phyloP scores from a whole-genome alignment of 805 yeast genomes.

The Zygosaccharomyces gambellarensis region DNA sequence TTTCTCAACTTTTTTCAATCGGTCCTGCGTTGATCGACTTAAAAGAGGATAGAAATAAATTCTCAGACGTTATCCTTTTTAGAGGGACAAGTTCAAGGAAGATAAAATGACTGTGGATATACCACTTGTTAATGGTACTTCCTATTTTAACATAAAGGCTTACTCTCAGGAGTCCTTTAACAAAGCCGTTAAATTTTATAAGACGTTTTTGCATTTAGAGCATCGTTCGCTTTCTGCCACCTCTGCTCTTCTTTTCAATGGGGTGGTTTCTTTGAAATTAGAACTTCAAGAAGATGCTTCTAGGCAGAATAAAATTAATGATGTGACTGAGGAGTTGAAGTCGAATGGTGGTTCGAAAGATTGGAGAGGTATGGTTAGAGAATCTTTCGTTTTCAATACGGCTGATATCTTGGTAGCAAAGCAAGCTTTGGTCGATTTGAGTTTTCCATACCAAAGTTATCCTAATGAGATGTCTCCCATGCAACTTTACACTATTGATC shows the following conservation, averaged over 20 bases:
- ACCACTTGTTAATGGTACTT: conserved; percentile 46
- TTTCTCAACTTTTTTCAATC: background rate
- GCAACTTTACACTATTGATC: conserved; percentile 72
- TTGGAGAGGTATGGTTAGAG: conserved; percentile 44
- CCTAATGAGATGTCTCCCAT: conserved; percentile 71
- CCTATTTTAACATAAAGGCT: conserved; percentile 50
- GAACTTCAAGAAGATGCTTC: conserved; percentile 22
- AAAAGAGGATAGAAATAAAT: conserved; percentile 22
- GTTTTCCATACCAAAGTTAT: conserved; percentile 45
- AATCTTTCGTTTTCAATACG: conserved; percentile 33
- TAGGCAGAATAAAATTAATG: conserved; percentile 10
- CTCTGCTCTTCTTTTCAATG: conserved; percentile 14
- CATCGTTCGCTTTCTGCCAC: conserved; percentile 8
- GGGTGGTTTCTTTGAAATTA: conserved; percentile 28
- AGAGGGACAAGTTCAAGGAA: background rate
- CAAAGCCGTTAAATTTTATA: conserved; percentile 52
- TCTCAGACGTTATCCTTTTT: background rate
- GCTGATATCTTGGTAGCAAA: conserved; percentile 24
- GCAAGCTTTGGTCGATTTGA: conserved; percentile 22
- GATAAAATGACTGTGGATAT: conserved; percentile 19
- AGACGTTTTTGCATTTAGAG: conserved; percentile 17
- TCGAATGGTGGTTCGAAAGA: conserved; percentile 30
- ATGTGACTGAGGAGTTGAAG: conserved; percentile 9
- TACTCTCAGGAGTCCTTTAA: conserved; percentile 42
- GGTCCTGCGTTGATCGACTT: background rate